These are phyloP conservation scores for Fusarium cicatricum DNA, from an alignment of 2,329 filamentous ascomycete genomes.

Conservation along the genomic window DNA sequence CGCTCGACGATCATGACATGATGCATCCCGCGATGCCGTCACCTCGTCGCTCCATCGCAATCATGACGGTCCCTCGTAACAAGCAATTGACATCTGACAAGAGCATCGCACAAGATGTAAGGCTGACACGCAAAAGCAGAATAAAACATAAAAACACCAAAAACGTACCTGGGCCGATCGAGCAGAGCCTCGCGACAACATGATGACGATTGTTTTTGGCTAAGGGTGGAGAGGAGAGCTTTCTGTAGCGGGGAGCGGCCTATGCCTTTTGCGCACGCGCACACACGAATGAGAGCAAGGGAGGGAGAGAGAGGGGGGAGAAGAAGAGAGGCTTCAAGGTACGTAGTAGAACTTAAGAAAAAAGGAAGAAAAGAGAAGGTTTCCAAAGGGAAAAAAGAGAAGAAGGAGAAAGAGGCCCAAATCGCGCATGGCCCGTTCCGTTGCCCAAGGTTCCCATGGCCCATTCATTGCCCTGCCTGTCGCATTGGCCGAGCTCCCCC, in stretches of 20 bases:
- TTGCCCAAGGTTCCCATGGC: slow-evolving; percentile 27
- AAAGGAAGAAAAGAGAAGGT: slow-evolving; percentile 15
- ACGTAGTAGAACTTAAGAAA: background rate
- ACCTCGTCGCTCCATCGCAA: slow-evolving; percentile 1
- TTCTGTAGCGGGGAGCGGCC: slow-evolving; percentile 17
- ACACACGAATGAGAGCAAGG: slow-evolving; percentile 13
- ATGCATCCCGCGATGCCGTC: slow-evolving; percentile 6
- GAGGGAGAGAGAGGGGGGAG: slow-evolving; percentile 8
- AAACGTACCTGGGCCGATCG: slow-evolving; percentile 63
- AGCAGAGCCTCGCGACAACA: slow-evolving; percentile 67
- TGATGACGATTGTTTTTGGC: slow-evolving; percentile 46
- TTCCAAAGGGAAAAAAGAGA: slow-evolving; percentile 26
- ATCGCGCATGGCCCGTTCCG: slow-evolving; percentile 34
- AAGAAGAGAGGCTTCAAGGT: background rate
- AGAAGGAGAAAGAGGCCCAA: slow-evolving; percentile 27
- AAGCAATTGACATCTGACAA: background rate
- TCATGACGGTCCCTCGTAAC: background rate
- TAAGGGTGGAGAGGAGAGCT: slow-evolving; percentile 30
- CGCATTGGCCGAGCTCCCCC: slow-evolving; percentile 35
- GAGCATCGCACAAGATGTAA: background rate
- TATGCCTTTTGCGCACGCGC: slow-evolving; percentile 13
- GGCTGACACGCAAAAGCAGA: slow-evolving; percentile 9
- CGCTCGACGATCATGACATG: slow-evolving; percentile 34
- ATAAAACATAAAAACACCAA: slow-evolving; percentile 2
- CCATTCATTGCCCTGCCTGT: slow-evolving; percentile 22